Evolutionary conservation across 352 stramenopile genomes (phyloP).

Genomic region (Globisporangium splendens): DNA sequence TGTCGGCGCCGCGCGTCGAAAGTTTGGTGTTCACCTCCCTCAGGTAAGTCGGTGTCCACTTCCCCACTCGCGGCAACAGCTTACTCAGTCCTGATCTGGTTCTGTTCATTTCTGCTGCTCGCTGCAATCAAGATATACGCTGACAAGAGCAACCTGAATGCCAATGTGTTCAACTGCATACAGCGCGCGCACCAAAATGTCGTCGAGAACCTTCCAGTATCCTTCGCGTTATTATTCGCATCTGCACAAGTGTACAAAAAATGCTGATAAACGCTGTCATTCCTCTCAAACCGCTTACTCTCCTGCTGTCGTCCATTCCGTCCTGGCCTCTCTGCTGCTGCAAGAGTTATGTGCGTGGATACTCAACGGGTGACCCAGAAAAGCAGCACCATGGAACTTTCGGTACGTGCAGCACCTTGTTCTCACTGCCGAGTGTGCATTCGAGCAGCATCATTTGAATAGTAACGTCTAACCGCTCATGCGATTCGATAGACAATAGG

Average conservation of each 20-base stretch:
- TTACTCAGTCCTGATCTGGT: neutral
- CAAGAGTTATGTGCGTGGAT: conserved; percentile 60
- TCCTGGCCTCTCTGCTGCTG: conserved; percentile 45
- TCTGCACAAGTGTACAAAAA: neutral
- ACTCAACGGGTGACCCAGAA: conserved; percentile 55
- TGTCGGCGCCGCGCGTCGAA: conserved; percentile 12
- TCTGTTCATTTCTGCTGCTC: neutral
- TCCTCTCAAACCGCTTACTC: too few relatives aligned
- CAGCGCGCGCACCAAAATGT: conserved; percentile 92
- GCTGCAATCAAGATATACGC: too few relatives aligned
- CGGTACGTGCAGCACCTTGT: conserved; percentile 25
- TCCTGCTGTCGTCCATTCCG: conserved; percentile 45
- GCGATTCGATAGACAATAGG: conserved; percentile 19
- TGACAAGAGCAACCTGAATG: too few relatives aligned
- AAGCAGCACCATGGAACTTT: conserved; percentile 59
- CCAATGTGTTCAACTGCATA: neutral
- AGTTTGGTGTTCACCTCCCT: conserved; percentile 14
- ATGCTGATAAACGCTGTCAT: too few relatives aligned
- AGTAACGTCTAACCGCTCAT: too few relatives aligned
- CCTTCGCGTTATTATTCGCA: conserved; percentile 13
- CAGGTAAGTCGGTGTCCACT: neutral
- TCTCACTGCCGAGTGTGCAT: neutral
- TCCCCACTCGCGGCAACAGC: too few relatives aligned
- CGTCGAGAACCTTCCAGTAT: conserved; percentile 81
- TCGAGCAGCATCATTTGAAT: too few relatives aligned